These are phyloP conservation scores for Fistulinella cinereoalba DNA, from an alignment of 1,284 basidiomycete genomes.

Conservation along the genomic window DNA sequence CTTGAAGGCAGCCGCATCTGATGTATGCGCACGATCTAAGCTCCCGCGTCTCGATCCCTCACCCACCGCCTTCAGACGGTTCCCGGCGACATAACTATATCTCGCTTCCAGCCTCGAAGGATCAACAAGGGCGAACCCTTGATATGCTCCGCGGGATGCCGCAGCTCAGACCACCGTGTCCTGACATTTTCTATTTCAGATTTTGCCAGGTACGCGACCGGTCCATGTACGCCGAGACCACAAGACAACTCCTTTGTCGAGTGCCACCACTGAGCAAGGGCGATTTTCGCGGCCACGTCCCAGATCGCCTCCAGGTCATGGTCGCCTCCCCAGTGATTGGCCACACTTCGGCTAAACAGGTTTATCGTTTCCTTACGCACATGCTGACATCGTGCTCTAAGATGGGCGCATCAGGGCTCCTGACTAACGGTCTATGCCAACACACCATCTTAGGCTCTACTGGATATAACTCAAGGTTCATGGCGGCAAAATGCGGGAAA, in stretches of 20 bases:
- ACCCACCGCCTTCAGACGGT: conserved; percentile 1
- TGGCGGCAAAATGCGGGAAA: conserved; percentile 11
- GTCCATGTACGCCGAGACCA: background rate
- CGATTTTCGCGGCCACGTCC: too few species aligned
- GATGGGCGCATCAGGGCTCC: background rate
- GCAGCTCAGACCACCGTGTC: conserved; percentile 17
- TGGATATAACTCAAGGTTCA: conserved; percentile 15
- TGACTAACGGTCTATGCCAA: background rate
- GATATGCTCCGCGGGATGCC: conserved; percentile 26
- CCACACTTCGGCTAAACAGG: background rate
- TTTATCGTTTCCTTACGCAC: too few species aligned
- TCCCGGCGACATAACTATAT: conserved; percentile 2
- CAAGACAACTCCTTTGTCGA: background rate
- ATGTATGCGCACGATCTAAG: conserved; percentile 20
- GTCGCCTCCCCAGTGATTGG: too few species aligned
- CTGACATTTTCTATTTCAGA: conserved; percentile 14
- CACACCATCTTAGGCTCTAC: conserved; percentile 3
- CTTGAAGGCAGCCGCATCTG: conserved; percentile 18
- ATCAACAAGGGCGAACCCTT: conserved; percentile 5
- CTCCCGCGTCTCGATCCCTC: conserved; percentile 6
- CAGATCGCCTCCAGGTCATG: too few species aligned
- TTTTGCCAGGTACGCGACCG: conserved; percentile 3
- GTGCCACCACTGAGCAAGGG: too few species aligned
- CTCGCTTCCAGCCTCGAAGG: conserved; percentile 5
- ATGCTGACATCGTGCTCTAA: background rate